Percentiles rank a stretch among this genome's conserved stretches.
Evolutionary conservation across 306 rosid genomes (phyloP).

Genomic region (Medicago ruthenica): DNA sequence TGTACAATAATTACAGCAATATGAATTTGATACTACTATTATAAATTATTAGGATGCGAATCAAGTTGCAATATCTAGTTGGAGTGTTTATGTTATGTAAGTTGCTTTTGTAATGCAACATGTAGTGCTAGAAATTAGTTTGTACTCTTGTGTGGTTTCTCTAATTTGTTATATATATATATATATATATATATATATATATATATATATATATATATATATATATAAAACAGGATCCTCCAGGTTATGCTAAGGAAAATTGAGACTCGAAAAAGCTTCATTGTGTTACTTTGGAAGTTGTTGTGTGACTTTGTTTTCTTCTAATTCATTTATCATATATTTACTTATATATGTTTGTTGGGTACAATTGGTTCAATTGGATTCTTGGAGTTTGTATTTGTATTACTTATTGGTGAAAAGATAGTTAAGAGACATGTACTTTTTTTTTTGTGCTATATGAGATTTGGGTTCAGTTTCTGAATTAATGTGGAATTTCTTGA

Average conservation of each 20-base stretch:
- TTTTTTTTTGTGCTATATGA: neutral
- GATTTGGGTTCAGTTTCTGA: neutral
- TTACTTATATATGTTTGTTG: neutral
- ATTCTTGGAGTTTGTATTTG: too few relatives aligned
- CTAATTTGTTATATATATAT: too few relatives aligned
- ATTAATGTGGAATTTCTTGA: neutral
- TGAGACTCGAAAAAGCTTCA: slow-evolving; percentile 7
- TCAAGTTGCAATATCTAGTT: neutral
- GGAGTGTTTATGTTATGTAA: neutral
- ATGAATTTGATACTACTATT: neutral
- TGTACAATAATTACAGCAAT: neutral
- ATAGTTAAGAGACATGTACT: neutral
- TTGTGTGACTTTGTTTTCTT: neutral
- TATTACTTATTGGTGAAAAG: neutral
- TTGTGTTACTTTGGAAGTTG: neutral
- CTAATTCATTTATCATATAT: too few relatives aligned
- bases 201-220: too few relatives aligned
- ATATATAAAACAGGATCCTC: slow-evolving; percentile 45
- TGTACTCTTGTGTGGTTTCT: slow-evolving; percentile 1
- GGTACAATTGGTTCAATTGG: neutral
- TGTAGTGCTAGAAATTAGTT: neutral
- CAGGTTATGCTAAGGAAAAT: slow-evolving; percentile 20
- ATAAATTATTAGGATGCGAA: neutral
- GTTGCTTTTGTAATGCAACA: neutral
- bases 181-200: neutral